Conservation (phyloP, 2,329 filamentous ascomycete species). For the Blastomyces silverae region DNA sequence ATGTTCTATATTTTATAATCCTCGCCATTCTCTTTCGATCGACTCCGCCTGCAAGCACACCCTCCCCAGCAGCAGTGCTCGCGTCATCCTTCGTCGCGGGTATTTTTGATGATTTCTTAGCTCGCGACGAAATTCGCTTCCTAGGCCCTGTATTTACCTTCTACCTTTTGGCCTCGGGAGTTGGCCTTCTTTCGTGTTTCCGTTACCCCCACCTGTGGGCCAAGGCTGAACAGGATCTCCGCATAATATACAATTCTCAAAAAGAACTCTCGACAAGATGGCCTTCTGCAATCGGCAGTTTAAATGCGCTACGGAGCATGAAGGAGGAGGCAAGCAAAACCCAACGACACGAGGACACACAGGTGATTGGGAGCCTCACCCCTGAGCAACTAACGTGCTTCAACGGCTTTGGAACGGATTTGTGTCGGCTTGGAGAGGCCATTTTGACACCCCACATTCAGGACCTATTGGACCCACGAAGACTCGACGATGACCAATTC, state of each 20-base stretch:
- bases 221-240: constrained; percentile 22
- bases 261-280: constrained; percentile 28
- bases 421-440: constrained; percentile 26
- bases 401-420: constrained; percentile 24
- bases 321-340: constrained; percentile 21
- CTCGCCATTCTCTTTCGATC: constrained; percentile 38
- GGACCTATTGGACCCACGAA: constrained; percentile 17
- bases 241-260: constrained; percentile 26
- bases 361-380: constrained; percentile 21
- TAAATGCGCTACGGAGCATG: constrained; percentile 26
- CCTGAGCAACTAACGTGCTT: constrained; percentile 26
- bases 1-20: constrained; percentile 37
- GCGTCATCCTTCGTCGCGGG: constrained; percentile 40
- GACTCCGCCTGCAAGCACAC: constrained; percentile 25
- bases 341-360: constrained; percentile 16
- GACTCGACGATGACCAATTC: constrained; percentile 22
- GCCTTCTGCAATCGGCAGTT: constrained; percentile 28
- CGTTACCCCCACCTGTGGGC: constrained; percentile 25
- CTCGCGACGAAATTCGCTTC: constrained; percentile 40
- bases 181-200: constrained; percentile 36
- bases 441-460: constrained; percentile 22
- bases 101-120: constrained; percentile 43
- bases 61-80: constrained; percentile 36
- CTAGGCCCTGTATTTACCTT: constrained; percentile 42
- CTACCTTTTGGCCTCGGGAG: constrained; percentile 37